phyloP scores from a whole-genome alignment of 495 filamentous ascomycete species.

The Aspergillus mulundensis region DNA sequence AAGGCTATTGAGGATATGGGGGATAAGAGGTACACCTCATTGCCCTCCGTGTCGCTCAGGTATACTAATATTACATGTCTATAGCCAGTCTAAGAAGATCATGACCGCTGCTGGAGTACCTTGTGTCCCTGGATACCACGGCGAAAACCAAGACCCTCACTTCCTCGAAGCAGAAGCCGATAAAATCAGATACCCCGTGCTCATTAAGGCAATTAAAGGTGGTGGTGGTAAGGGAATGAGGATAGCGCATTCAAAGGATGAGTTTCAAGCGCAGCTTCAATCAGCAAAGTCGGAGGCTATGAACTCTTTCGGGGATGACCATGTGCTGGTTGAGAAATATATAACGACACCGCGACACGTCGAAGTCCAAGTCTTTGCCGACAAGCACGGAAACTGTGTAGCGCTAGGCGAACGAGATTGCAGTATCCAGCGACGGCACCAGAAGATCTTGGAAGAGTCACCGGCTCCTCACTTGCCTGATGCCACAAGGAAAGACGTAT shows the following conservation, averaged over 20 bases:
- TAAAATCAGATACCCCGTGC: slow-evolving; percentile 84
- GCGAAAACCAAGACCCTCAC: slow-evolving; percentile 69
- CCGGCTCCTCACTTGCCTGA: slow-evolving; percentile 84
- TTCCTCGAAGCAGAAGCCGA: slow-evolving; percentile 70
- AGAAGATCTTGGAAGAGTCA: slow-evolving; percentile 97
- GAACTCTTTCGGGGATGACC: slow-evolving; percentile 91
- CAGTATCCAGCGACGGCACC: slow-evolving; percentile 82
- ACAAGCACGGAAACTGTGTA: slow-evolving; percentile 79
- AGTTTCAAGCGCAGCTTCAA: slow-evolving; percentile 75
- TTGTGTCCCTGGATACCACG: slow-evolving; percentile 96
- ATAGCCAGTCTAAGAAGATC: slow-evolving; percentile 80
- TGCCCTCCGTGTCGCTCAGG: background rate
- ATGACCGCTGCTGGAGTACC: slow-evolving; percentile 92
- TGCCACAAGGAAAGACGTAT: slow-evolving; percentile 76
- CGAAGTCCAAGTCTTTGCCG: slow-evolving; percentile 96
- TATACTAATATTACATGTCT: slow-evolving; percentile 7
- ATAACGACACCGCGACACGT: slow-evolving; percentile 93
- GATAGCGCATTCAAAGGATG: slow-evolving; percentile 69
- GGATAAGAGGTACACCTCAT: slow-evolving; percentile 67
- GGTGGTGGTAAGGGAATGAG: slow-evolving; percentile 99
- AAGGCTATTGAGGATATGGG: slow-evolving; percentile 96
- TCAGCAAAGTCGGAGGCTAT: slow-evolving; percentile 87
- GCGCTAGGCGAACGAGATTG: slow-evolving; percentile 84
- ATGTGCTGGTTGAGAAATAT: slow-evolving; percentile 97
- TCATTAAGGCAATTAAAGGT: slow-evolving; percentile 95